Percentiles rank a stretch among this genome's conserved stretches.
Conservation (phyloP, 768 basidiomycete species). For the Nidula microcarpa region DNA sequence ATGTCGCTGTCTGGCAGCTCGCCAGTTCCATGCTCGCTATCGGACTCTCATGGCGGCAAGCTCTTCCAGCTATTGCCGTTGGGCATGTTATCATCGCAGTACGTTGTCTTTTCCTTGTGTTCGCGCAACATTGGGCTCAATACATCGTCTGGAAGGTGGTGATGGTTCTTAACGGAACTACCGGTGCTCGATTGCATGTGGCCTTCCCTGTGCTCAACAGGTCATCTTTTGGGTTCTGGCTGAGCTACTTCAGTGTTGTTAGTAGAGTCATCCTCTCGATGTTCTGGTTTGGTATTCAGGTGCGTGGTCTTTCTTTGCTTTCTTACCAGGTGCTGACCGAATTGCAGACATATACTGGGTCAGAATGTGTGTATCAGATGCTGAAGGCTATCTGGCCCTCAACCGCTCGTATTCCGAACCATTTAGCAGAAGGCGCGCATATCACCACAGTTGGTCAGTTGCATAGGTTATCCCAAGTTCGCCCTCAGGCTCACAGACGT, state of each 20-base stretch:
- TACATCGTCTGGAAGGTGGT: constrained; percentile 23
- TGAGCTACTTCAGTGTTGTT: constrained; percentile 82
- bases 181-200: constrained; percentile 74
- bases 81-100: constrained; percentile 71
- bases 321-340: neutral
- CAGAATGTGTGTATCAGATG: constrained; percentile 81
- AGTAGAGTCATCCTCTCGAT: constrained; percentile 73
- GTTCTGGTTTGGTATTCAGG: constrained; percentile 83
- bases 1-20: constrained; percentile 53
- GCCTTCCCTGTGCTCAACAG: constrained; percentile 77
- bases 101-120: constrained; percentile 3
- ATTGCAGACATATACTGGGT: constrained; percentile 49
- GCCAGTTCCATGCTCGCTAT: constrained; percentile 74
- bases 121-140: too few relatives aligned
- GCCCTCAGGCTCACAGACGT: neutral
- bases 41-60: constrained; percentile 74
- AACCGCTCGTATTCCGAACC: constrained; percentile 59
- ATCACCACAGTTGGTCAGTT: constrained; percentile 61
- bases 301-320: constrained; percentile 14
- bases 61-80: constrained; percentile 64
- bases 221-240: constrained; percentile 87
- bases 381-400: constrained; percentile 84
- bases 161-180: constrained; percentile 76
- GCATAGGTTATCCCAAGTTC: neutral
- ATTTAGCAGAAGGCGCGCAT: constrained; percentile 48